A percentile compares a stretch with the other conserved stretches of the same genome.
Evolutionary conservation across 2,329 filamentous ascomycete species (phyloP).

Genomic region (Colletotrichum sidae): DNA sequence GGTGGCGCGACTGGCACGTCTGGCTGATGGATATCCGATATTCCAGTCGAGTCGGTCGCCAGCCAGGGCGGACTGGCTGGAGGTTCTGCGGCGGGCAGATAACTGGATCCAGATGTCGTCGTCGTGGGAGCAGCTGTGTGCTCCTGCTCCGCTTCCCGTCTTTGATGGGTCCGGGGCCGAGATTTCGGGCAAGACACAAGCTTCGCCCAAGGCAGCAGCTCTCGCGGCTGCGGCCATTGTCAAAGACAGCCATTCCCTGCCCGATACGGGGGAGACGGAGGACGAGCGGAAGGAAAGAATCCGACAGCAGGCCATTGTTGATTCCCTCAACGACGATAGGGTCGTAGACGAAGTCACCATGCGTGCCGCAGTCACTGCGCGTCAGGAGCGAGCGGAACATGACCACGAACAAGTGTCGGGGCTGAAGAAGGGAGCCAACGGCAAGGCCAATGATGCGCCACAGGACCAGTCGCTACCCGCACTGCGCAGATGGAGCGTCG

Average conservation of each 20-base stretch:
- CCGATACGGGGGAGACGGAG: constrained; percentile 54
- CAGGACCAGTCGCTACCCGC: constrained; percentile 28
- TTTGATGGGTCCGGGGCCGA: constrained; percentile 39
- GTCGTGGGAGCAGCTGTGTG: constrained; percentile 79
- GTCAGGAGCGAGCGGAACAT: constrained; percentile 68
- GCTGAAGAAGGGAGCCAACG: constrained; percentile 37
- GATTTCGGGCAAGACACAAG: constrained; percentile 38
- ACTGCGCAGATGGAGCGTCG: constrained; percentile 70
- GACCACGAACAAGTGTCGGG: constrained; percentile 50
- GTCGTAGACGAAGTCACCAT: constrained; percentile 76
- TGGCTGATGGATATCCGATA: constrained; percentile 83
- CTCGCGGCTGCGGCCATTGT: constrained; percentile 52
- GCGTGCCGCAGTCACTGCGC: constrained; percentile 70
- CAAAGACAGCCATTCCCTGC: constrained; percentile 40
- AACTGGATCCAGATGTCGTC: constrained; percentile 76
- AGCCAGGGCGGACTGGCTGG: constrained; percentile 83
- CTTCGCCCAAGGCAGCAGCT: constrained; percentile 44
- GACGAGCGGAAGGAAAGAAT: constrained; percentile 69
- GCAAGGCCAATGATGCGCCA: constrained; percentile 38
- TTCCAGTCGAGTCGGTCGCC: constrained; percentile 80
- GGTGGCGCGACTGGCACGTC: constrained; percentile 78
- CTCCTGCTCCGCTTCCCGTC: constrained; percentile 64
- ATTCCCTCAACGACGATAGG: constrained; percentile 75
- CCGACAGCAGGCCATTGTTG: constrained; percentile 74
- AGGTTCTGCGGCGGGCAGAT: constrained; percentile 74